A percentile compares a stretch with the other conserved stretches of the same genome.
These are phyloP conservation scores for Bullera alba DNA, from an alignment of 768 basidiomycete genomes.

Conservation along the genomic window DNA sequence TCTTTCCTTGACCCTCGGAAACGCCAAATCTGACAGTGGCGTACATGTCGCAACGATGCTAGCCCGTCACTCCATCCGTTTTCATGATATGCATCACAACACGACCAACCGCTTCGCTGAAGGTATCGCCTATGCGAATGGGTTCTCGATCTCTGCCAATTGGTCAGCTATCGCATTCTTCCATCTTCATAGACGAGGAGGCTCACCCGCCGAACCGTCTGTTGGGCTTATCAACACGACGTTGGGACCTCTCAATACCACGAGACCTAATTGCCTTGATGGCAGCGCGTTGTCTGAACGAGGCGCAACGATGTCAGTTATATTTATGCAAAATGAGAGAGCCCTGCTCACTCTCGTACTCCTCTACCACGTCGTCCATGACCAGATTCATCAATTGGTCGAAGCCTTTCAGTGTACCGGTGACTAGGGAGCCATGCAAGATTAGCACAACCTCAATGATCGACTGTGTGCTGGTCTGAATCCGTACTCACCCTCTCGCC, in stretches of 20 bases:
- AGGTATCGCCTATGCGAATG: constrained; percentile 26
- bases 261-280: constrained; percentile 59
- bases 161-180: not conserved
- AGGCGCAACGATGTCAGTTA: not conserved
- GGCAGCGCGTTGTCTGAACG: constrained; percentile 52
- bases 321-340: constrained; percentile 47
- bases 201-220: constrained; percentile 69
- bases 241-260: constrained; percentile 87
- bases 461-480: not conserved
- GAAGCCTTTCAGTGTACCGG: constrained; percentile 86
- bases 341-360: constrained; percentile 56
- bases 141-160: constrained; percentile 36
- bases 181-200: not conserved
- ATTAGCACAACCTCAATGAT: not conserved
- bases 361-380: constrained; percentile 88
- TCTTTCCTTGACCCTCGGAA: too few relatives aligned
- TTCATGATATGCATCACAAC: too few relatives aligned
- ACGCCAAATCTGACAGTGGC: too few relatives aligned
- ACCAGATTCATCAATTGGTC: constrained; percentile 96
- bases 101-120: too few relatives aligned
- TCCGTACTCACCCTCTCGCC: constrained; percentile 74
- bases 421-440: constrained; percentile 53
- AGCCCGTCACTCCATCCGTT: too few relatives aligned
- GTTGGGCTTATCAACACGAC: constrained; percentile 89
- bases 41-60: too few relatives aligned